Conservation (phyloP, 129 eudicot genomes). For the Flaveria ramosissima region DNA sequence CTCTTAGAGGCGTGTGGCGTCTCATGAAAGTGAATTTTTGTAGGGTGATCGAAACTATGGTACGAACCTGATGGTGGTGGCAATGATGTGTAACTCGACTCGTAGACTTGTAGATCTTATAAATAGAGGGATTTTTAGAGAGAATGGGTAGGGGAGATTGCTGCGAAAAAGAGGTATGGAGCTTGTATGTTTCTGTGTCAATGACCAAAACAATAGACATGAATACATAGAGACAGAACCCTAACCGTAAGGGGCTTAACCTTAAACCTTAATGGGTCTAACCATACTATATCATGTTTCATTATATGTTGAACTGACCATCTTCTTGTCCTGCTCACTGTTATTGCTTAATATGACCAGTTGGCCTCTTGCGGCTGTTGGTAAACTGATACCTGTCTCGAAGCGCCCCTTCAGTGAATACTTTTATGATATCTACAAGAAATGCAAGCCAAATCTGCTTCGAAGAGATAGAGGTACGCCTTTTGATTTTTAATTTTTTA, state of each 20-base stretch:
- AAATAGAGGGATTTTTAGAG: too few species aligned
- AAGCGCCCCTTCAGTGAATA: conserved; percentile 47
- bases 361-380: conserved; percentile 70
- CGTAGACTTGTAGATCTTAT: too few species aligned
- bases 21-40: too few species aligned
- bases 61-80: too few species aligned
- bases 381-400: conserved; percentile 63
- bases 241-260: too few species aligned
- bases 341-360: conserved; percentile 34
- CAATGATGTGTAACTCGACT: too few species aligned
- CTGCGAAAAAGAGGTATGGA: too few species aligned
- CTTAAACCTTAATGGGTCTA: neutral
- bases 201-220: neutral
- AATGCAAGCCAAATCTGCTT: conserved; percentile 29
- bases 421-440: conserved; percentile 26
- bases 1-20: too few species aligned
- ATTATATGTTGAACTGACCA: neutral
- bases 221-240: neutral
- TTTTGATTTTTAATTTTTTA: neutral
- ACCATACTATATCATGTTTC: neutral
- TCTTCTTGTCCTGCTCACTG: neutral
- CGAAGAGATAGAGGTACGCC: conserved; percentile 34
- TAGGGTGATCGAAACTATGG: too few species aligned
- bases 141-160: too few species aligned
- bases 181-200: too few species aligned